Base-by-base conservation (phyloP, 2,329 filamentous ascomycete species). In the Nemania sp. region DNA sequence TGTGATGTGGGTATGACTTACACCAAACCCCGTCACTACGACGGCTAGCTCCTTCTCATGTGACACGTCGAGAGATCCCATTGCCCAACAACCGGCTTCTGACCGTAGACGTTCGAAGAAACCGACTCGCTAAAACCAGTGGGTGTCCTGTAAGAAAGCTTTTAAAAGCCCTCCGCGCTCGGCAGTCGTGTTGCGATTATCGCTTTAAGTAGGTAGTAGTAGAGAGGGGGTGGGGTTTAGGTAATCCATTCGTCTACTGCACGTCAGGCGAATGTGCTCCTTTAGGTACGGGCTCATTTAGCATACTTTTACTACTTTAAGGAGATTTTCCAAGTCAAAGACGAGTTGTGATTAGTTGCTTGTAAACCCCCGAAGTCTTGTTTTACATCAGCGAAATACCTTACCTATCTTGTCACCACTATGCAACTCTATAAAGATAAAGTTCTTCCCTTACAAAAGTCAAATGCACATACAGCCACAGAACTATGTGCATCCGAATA, bases 11-110 rank as follows among this genome's bases (percentile, higher is more conserved):
- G 77, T 76, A 54, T 19, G 34, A 62, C 65, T 49, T 75, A 86
- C 83, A 52, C 74, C 79, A 65, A 86, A 86, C 52, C 83, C 83
- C 12, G 82, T 86, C 60, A 86, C 79, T 54, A 85, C 72, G 52
- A 86, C 77, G 20, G 76, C 81, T 57, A 84, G 68, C 64, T 85
- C 81, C 34, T 81, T 74, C 45, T 73, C 65, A 24, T 36, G 34
- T 15, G 56, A 59, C 36, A 61, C 52, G 26, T 61, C 59, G 28
- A 70, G 52, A 17, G 68, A 70, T 54, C 67, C 68, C 68, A 70
- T 70, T 26, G 31, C 12, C 22, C 30, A 44, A n/a, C 19, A 17
- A 33, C 31, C 17, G 22, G 11, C 15, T 36, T 30, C 14, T 33
- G 11, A 12, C 3, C 31, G 36, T 41, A 9, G 30, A 28, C 26